Percentiles rank a stretch among this genome's conserved stretches.
Evolutionary conservation across 768 basidiomycete species (phyloP).

Genomic region (Baorangia bicolor): DNA sequence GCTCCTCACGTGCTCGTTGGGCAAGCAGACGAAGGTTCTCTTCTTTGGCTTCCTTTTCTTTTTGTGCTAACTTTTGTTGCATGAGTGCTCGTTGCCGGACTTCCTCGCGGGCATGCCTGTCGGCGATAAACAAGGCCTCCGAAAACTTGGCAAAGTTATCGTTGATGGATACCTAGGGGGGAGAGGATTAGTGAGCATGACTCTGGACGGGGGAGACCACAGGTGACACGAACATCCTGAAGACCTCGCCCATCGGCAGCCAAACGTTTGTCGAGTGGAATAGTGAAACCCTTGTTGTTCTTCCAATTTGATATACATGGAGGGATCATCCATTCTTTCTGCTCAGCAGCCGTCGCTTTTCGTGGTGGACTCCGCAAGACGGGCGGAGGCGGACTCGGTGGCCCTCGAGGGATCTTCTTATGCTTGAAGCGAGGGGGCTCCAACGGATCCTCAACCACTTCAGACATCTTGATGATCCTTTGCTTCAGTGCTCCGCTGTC

Average conservation of each 20-base stretch:
- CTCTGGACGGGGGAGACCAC: neutral
- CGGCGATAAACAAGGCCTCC: conserved; percentile 92
- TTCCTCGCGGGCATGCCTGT: conserved; percentile 97
- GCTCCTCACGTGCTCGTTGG: conserved; percentile 94
- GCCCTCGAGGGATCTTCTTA: conserved; percentile 97
- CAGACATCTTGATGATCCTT: conserved; percentile 98
- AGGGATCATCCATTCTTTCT: conserved; percentile 99
- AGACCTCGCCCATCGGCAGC: conserved; percentile 98
- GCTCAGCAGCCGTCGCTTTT: conserved; percentile 94
- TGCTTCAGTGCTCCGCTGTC: conserved; percentile 69
- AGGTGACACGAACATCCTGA: conserved; percentile 74
- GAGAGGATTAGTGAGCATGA: neutral
- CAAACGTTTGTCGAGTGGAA: conserved; percentile 95
- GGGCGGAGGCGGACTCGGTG: conserved; percentile 94
- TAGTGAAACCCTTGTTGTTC: conserved; percentile 99
- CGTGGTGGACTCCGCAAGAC: conserved; percentile 93
- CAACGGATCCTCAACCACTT: conserved; percentile 95
- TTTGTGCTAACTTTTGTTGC: conserved; percentile 98
- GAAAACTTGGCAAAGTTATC: conserved; percentile 99
- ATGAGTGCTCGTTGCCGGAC: conserved; percentile 94
- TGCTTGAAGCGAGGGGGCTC: conserved; percentile 98
- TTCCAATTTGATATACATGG: conserved; percentile 99
- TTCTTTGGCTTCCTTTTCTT: conserved; percentile 94
- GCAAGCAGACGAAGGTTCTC: conserved; percentile 93
- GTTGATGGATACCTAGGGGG: conserved; percentile 88